Base-by-base conservation (phyloP, 2,329 filamentous ascomycete genomes). In the Fusarium napiforme region DNA sequence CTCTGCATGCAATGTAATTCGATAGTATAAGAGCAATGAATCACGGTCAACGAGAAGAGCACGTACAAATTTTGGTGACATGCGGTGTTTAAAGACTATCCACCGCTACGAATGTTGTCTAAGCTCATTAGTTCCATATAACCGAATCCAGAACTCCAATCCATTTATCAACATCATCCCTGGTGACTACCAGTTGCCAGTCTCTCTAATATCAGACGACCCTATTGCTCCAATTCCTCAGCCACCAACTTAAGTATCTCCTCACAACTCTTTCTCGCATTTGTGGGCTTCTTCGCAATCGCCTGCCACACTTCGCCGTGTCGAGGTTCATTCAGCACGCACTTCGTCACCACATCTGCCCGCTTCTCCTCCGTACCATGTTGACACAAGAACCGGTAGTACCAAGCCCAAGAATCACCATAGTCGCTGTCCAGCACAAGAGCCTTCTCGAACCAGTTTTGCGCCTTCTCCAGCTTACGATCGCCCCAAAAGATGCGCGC, bases 371-470 rank as follows among this genome's bases (percentile, higher is more conserved):
- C 92, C 9, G 95, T 98, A 15, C 96, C 97, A 83, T 99, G 95
- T 86, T 98, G 94, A 75, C 91, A 81, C 73, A 98, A 80, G 81
- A 98, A 99, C 82, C 96, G 95, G 82, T 95, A 96, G 82, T 98
- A 99, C 96, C 96, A 99, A 26, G 95, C 96, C 97, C 97, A 99
- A 16, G 91, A 93, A 84, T 99, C 97, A 57, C 96, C 96, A 57
- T 91, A 85, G 81, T 98, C 95, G 40, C 92, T 90, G 79, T 99
- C 95, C 18, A 96, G 86, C 60, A 97, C 87, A 63, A 98, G 91
- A 1, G 96, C 96, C 83, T 97, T 97, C 83, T 98, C 95, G 82
- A 99, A 99, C 96, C 96, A 99, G 73, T 90, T 95, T 82, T 95
- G 93, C 6, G 96, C 96, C 82, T 98, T 97, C 76, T 98, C 96